Percentiles rank a stretch among this genome's conserved stretches.
These are phyloP conservation scores for Penicillium sp. DNA, from an alignment of 2,329 filamentous ascomycete genomes.

Conservation along the genomic window DNA sequence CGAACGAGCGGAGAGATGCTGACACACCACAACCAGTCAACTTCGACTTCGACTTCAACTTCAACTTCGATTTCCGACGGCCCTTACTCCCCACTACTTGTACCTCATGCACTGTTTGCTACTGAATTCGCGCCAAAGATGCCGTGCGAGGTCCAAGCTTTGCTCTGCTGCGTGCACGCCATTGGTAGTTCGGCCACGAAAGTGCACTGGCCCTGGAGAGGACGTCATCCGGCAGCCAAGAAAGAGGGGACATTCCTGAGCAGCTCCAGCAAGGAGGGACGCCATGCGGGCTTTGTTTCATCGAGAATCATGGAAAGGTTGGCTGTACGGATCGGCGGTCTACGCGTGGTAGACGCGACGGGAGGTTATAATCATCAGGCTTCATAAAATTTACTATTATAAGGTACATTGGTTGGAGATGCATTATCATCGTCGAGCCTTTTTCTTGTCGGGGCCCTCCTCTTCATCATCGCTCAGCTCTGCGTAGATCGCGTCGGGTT, in stretches of 20 bases:
- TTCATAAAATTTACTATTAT: constrained; percentile 7
- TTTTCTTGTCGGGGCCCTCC: constrained; percentile 69
- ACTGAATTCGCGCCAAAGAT: constrained; percentile 2
- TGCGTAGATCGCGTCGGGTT: constrained; percentile 89
- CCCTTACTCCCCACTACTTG: constrained; percentile 14
- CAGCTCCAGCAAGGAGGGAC: constrained; percentile 14
- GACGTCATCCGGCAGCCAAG: constrained; percentile 22
- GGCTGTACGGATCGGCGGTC: too few species aligned
- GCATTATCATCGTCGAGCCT: constrained; percentile 38
- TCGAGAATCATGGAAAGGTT: too few species aligned
- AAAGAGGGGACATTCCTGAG: constrained; percentile 20
- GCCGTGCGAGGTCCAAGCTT: constrained; percentile 19
- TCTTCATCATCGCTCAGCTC: constrained; percentile 83
- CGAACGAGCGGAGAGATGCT: constrained; percentile 24
- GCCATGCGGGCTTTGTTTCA: constrained; percentile 10
- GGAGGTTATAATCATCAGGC: neutral
- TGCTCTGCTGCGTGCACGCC: neutral
- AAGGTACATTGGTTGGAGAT: constrained; percentile 3
- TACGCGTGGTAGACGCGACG: neutral
- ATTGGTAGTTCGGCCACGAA: constrained; percentile 15
- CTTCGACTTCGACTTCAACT: too few species aligned
- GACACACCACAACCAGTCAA: constrained; percentile 23
- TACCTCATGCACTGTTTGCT: neutral
- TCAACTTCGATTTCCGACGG: too few species aligned
- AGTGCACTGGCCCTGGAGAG: constrained; percentile 5